Evolutionary conservation across 1,284 basidiomycete species (phyloP), one percentile per base, ranked within the genome.

Genomic region (Hemileia vastatrix): DNA sequence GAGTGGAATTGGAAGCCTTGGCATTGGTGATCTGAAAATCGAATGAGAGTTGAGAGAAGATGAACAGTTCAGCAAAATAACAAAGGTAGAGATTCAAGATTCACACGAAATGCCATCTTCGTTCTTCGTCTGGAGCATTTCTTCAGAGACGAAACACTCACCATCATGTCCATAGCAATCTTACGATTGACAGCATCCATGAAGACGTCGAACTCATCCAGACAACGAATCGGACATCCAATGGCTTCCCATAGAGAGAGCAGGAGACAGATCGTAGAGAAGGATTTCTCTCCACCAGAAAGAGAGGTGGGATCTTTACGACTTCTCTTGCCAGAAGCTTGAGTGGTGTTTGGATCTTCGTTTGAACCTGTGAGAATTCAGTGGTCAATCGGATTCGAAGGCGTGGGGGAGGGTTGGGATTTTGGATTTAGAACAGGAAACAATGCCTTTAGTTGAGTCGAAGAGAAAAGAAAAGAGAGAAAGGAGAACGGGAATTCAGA

Each of bases 161-260:
- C 65, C 48, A 96, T 88, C 86, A 93, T 89, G 76, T 83, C 86
- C 83, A 92, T 90, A 65, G 88, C 87, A 68, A 94, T 86, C 63
- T 85, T 84, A 33, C 94, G 84, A 75, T 96, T 96, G 63, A 91
- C 86, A 23, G 87, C 86, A 73, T 97, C 93, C 86, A 95, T 90
- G 79, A 94, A 96, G 11, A 96, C 92, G 69, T 95, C 73, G 50
- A 67, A 79, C 80, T 72, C 77, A 86, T 94, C 93, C 36, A 98
- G 82, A 72, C 94, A 98, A 64, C 94, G 81, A 58, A 99, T 82
- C 0, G 93, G 94, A 75, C 92, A 94, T 1, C 88, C 87, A 61
- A 94, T 90, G 8, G 90, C 86, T 71, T 95, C 89, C 95, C 95
- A 99, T 48, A 99, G 79, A 4, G 95, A 86, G 32, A 97, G 79